Evolutionary conservation across 441 rosid genomes (phyloP).

Genomic region (Cnidoscolus chayamansa): DNA sequence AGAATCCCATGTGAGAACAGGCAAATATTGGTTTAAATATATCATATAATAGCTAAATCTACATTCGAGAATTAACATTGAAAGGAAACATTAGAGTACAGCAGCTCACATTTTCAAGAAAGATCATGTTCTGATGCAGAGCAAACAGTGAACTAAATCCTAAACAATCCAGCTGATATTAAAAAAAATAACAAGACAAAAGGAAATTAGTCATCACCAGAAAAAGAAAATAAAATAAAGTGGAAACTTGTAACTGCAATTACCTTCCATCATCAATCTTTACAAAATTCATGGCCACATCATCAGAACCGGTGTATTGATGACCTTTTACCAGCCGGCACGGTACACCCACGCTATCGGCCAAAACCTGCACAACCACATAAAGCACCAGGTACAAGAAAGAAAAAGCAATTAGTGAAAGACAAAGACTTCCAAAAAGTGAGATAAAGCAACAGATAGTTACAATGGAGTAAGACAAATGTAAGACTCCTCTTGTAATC

Average conservation of each 20-base stretch:
- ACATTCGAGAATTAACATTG: neutral
- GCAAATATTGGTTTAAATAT: neutral
- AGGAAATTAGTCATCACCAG: neutral
- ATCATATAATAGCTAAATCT: neutral
- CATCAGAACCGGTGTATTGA: slow-evolving; percentile 82
- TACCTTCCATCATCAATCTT: slow-evolving; percentile 95
- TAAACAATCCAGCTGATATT: neutral
- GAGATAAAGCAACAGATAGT: slow-evolving; percentile 5
- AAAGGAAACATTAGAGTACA: neutral
- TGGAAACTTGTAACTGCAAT: slow-evolving; percentile 24
- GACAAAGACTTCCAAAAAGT: slow-evolving; percentile 12
- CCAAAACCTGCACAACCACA: slow-evolving; percentile 62
- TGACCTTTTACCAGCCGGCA: slow-evolving; percentile 94
- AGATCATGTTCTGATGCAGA: slow-evolving; percentile 2
- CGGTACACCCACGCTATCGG: slow-evolving; percentile 76
- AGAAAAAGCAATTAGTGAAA: slow-evolving; percentile 5
- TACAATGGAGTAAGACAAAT: neutral
- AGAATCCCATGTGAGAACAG: neutral
- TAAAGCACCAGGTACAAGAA: slow-evolving; percentile 14
- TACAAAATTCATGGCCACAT: slow-evolving; percentile 91
- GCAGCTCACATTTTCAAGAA: slow-evolving; percentile 12
- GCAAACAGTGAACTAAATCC: slow-evolving; percentile 5
- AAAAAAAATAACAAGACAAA: neutral
- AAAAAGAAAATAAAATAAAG: neutral
- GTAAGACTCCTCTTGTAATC: neutral